These are phyloP conservation scores for Drechslerella dactyloides DNA, from an alignment of 2,329 filamentous ascomycete species.

Conservation along the genomic window DNA sequence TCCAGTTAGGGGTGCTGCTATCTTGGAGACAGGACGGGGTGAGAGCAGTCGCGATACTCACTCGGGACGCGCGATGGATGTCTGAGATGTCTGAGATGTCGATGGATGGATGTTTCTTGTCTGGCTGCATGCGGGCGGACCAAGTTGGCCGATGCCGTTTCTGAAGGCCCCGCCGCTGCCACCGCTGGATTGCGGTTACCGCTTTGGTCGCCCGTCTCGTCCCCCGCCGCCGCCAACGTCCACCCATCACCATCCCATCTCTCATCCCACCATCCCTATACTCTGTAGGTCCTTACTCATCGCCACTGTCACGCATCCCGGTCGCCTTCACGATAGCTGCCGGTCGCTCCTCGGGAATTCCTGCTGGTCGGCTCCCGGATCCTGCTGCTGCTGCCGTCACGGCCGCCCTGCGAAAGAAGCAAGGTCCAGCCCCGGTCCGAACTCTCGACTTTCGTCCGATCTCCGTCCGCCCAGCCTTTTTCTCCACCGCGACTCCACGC, in stretches of 20 bases:
- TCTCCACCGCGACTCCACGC: conserved; percentile 6
- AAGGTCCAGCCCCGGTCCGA: not conserved
- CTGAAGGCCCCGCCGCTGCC: not conserved
- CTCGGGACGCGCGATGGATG: too few species aligned
- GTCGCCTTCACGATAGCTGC: not conserved
- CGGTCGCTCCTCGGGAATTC: not conserved
- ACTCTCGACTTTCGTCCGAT: not conserved
- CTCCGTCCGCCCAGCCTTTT: not conserved
- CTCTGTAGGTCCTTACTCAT: not conserved
- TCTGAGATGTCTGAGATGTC: not conserved
- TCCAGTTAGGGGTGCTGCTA: not conserved
- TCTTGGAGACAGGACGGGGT: not conserved
- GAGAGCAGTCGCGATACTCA: not conserved
- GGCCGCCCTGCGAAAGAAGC: not conserved
- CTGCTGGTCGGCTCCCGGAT: not conserved
- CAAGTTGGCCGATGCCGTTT: not conserved
- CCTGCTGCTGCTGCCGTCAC: not conserved
- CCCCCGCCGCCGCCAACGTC: not conserved
- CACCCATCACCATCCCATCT: not conserved
- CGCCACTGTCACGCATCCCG: not conserved
- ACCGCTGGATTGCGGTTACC: conserved; percentile 7
- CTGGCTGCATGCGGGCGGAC: too few species aligned
- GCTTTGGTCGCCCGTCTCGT: not conserved
- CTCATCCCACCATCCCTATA: conserved; percentile 3
- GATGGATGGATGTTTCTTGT: not conserved